Conservation (phyloP, 2,329 filamentous ascomycete genomes). For the Aspergillus neoniger region DNA sequence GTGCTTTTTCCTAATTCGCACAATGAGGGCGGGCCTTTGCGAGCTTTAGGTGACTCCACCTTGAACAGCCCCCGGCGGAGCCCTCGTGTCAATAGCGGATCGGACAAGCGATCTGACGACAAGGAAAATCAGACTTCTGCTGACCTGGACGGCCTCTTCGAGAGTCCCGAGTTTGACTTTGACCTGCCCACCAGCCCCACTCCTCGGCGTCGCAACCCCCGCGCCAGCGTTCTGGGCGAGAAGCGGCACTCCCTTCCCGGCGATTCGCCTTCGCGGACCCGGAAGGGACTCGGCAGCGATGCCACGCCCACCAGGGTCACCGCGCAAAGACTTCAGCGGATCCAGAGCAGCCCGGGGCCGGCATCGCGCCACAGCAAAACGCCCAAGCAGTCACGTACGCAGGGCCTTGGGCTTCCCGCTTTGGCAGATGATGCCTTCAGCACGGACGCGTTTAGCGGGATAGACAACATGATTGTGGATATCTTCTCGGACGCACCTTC, state of each 20-base stretch:
- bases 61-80: constrained; percentile 54
- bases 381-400: constrained; percentile 26
- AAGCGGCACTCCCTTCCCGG: constrained; percentile 42
- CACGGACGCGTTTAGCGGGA: constrained; percentile 29
- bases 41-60: constrained; percentile 38
- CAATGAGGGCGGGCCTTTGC: constrained; percentile 37
- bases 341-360: constrained; percentile 28
- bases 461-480: constrained; percentile 41
- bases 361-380: constrained; percentile 27
- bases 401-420: constrained; percentile 21
- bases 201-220: constrained; percentile 57
- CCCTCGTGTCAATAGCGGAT: constrained; percentile 41
- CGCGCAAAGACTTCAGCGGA: constrained; percentile 37
- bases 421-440: constrained; percentile 29
- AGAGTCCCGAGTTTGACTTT: constrained; percentile 55
- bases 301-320: constrained; percentile 34
- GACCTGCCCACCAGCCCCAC: constrained; percentile 57
- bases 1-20: constrained; percentile 46
- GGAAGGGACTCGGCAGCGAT: constrained; percentile 24
- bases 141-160: constrained; percentile 67
- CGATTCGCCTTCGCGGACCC: constrained; percentile 33
- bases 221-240: constrained; percentile 37
- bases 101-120: constrained; percentile 48
- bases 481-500: constrained; percentile 38
- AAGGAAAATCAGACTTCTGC: constrained; percentile 59